Evolutionary conservation across 2,329 filamentous ascomycete species (phyloP).

Genomic region (Plenodomus tracheiphilus): DNA sequence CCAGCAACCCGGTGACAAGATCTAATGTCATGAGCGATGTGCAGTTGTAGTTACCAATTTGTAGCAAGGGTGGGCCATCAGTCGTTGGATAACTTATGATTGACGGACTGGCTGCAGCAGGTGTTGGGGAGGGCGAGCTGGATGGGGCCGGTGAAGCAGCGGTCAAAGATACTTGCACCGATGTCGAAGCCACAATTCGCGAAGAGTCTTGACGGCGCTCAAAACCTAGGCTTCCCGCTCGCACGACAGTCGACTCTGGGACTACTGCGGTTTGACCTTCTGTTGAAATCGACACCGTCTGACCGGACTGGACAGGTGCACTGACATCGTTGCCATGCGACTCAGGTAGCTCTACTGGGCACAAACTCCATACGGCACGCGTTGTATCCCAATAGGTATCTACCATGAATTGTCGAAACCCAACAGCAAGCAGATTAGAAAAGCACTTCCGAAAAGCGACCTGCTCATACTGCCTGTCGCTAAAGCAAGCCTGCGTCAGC

Average conservation of each 20-base stretch:
- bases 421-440: constrained; percentile 64
- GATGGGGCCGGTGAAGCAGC: constrained; percentile 4
- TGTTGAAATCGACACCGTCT: constrained; percentile 17
- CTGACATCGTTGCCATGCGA: constrained; percentile 9
- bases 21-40: constrained; percentile 56
- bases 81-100: constrained; percentile 21
- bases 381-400: constrained; percentile 67
- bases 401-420: constrained; percentile 60
- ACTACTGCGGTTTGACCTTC: constrained; percentile 18
- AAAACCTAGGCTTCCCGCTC: neutral
- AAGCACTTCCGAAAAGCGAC: constrained; percentile 58
- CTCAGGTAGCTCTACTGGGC: constrained; percentile 58
- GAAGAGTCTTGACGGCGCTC: constrained; percentile 12
- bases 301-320: constrained; percentile 13
- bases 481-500: constrained; percentile 63
- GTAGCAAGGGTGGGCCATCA: constrained; percentile 40
- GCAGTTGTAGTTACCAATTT: constrained; percentile 59
- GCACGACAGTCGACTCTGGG: constrained; percentile 15
- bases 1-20: constrained; percentile 54
- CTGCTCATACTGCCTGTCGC: constrained; percentile 57
- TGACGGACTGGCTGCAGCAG: constrained; percentile 14
- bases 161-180: neutral
- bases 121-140: constrained; percentile 8
- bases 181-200: constrained; percentile 1
- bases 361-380: constrained; percentile 61